phyloP scores from a whole-genome alignment of 2,329 filamentous ascomycete species.

The Teratosphaeria viscida region DNA sequence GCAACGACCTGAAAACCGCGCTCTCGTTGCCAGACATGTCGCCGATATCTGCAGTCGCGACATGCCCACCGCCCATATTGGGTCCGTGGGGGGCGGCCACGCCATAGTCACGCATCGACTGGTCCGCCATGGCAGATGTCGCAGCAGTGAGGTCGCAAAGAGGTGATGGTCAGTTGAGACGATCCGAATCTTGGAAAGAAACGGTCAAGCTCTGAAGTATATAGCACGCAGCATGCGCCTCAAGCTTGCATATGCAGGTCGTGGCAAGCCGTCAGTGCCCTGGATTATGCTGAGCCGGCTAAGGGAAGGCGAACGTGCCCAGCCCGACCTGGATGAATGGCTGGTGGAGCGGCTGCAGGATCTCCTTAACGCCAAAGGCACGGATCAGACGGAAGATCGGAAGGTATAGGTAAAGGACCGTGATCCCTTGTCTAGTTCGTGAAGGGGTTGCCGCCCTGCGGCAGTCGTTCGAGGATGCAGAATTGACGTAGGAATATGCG shows the following conservation, averaged over 20 bases:
- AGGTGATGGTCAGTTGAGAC: not conserved
- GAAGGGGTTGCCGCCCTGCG: not conserved
- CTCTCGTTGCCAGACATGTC: conserved; percentile 49
- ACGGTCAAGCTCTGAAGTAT: not conserved
- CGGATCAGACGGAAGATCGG: not conserved
- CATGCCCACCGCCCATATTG: conserved; percentile 34
- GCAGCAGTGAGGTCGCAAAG: not conserved
- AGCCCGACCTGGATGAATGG: not conserved
- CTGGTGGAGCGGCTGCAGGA: not conserved
- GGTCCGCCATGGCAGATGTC: conserved; percentile 11
- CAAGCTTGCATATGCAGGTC: not conserved
- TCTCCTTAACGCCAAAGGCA: not conserved
- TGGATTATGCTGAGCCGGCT: not conserved
- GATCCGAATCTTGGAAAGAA: not conserved
- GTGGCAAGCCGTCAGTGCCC: not conserved
- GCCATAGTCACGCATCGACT: conserved; percentile 38
- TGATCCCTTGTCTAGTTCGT: not conserved
- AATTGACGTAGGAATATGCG: not conserved
- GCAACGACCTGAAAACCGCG: conserved; percentile 63
- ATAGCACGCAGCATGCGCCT: not conserved
- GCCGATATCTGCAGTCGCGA: conserved; percentile 31
- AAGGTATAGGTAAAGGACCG: not conserved
- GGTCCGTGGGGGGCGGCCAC: conserved; percentile 39
- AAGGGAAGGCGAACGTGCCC: not conserved
- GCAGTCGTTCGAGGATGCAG: not conserved